Evolutionary conservation across 169 alveolate genomes (phyloP).

Genomic region (Plasmodium yoelii): DNA sequence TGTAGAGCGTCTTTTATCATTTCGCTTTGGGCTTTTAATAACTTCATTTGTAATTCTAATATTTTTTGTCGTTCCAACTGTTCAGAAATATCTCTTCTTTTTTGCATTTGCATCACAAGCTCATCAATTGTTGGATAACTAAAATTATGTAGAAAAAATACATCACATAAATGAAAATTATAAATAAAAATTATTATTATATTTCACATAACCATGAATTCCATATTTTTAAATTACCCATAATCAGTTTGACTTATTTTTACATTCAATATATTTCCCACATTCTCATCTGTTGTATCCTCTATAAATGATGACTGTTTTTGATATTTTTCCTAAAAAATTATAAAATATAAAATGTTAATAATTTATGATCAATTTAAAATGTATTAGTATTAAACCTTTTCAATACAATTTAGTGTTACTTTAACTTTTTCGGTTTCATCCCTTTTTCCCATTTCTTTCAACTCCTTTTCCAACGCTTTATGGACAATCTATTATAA

Average conservation of each 20-base stretch:
- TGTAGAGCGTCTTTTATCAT: conserved; percentile 84
- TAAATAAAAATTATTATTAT: not conserved
- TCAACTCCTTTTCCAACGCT: conserved; percentile 40
- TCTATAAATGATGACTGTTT: conserved; percentile 58
- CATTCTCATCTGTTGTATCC: conserved; percentile 44
- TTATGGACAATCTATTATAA: conserved; percentile 33
- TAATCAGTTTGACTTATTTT: conserved; percentile 86
- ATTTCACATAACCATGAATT: no score
- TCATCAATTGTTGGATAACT: conserved; percentile 87
- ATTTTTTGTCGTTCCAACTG: conserved; percentile 78
- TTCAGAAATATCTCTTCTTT: conserved; percentile 86
- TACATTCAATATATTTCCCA: conserved; percentile 80
- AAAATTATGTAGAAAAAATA: conserved; percentile 1
- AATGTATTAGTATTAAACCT: not conserved
- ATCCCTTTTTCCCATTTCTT: conserved; percentile 42
- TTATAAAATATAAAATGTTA: not conserved
- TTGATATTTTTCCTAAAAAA: conserved; percentile 51
- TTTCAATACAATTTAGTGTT: not conserved
- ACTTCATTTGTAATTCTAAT: conserved; percentile 81
- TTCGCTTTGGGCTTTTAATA: conserved; percentile 86
- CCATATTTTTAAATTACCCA: conserved; percentile 49
- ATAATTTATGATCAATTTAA: not conserved
- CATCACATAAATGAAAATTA: not conserved
- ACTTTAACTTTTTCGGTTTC: conserved; percentile 23
- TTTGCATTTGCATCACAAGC: conserved; percentile 87